A percentile compares a stretch with the other conserved stretches of the same genome.
phyloP scores from a whole-genome alignment of 768 basidiomycete species.

The Panaeolus cyanescens region DNA sequence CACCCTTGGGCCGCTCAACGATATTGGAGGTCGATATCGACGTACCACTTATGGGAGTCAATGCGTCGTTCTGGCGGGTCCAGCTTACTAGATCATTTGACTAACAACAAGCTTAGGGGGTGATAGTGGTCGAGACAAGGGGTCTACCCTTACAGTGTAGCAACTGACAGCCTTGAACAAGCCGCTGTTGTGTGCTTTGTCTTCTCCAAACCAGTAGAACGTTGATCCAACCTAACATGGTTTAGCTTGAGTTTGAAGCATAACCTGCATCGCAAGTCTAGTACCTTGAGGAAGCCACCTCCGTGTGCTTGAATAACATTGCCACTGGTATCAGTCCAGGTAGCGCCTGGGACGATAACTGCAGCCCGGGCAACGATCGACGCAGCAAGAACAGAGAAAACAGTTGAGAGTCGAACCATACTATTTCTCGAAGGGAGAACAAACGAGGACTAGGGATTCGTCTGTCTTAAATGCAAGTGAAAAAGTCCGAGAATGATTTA shows the following conservation, averaged over 20 bases:
- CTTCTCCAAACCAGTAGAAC: slow-evolving; percentile 66
- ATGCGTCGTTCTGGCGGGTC: slow-evolving; percentile 60
- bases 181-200: slow-evolving; percentile 57
- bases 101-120: slow-evolving; percentile 19
- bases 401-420: not conserved
- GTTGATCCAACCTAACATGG: slow-evolving; percentile 46
- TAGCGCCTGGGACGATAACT: slow-evolving; percentile 62
- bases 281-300: slow-evolving; percentile 57
- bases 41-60: slow-evolving; percentile 53
- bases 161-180: slow-evolving; percentile 62
- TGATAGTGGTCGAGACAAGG: not conserved
- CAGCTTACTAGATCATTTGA: slow-evolving; percentile 55
- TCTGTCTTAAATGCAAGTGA: not conserved
- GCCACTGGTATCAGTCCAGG: slow-evolving; percentile 63
- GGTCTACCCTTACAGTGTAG: slow-evolving; percentile 41
- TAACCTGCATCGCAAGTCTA: not conserved
- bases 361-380: slow-evolving; percentile 27
- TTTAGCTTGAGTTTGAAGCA: not conserved
- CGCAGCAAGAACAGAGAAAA: slow-evolving; percentile 14
- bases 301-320: slow-evolving; percentile 67
- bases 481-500: not conserved
- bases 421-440: not conserved
- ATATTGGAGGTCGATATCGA: slow-evolving; percentile 60
- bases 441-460: not conserved
- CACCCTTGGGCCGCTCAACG: slow-evolving; percentile 66